phyloP scores from a whole-genome alignment of 1,284 basidiomycete species.

The Malassezia yamatoensis region DNA sequence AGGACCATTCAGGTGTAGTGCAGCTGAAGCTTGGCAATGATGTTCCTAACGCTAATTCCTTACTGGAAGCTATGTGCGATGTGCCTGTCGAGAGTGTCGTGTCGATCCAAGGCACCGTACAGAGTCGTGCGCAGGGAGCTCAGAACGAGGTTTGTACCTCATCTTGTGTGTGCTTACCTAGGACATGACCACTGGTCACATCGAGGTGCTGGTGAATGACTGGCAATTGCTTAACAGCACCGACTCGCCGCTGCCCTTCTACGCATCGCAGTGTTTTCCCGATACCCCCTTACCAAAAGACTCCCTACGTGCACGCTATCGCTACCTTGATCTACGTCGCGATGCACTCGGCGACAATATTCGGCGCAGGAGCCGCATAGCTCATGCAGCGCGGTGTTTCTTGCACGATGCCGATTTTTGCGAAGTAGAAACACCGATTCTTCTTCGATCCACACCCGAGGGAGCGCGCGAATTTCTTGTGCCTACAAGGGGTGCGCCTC shows the following conservation, averaged over 20 bases:
- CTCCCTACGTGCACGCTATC: slow-evolving; percentile 68
- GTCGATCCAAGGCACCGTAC: slow-evolving; percentile 21
- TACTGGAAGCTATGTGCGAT: slow-evolving; percentile 55
- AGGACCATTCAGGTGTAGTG: slow-evolving; percentile 62
- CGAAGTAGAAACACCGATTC: slow-evolving; percentile 83
- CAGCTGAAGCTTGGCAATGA: slow-evolving; percentile 54
- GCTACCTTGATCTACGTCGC: slow-evolving; percentile 78
- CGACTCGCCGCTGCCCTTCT: slow-evolving; percentile 61
- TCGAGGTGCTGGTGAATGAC: slow-evolving; percentile 67
- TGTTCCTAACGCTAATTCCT: slow-evolving; percentile 15
- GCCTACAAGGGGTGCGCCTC: slow-evolving; percentile 57
- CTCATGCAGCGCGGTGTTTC: slow-evolving; percentile 63
- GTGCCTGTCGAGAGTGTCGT: slow-evolving; percentile 30
- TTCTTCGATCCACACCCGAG: slow-evolving; percentile 86
- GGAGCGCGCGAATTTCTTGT: slow-evolving; percentile 90
- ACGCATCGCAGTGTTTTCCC: slow-evolving; percentile 57
- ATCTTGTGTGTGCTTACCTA: not conserved
- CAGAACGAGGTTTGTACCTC: slow-evolving; percentile 14
- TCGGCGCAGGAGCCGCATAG: slow-evolving; percentile 65
- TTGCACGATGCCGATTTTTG: slow-evolving; percentile 67
- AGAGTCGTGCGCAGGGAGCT: slow-evolving; percentile 21
- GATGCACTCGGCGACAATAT: slow-evolving; percentile 64
- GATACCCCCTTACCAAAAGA: slow-evolving; percentile 58
- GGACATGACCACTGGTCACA: slow-evolving; percentile 55
- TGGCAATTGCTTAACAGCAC: slow-evolving; percentile 72